A percentile compares a stretch with the other conserved stretches of the same genome.
Conservation (phyloP, 495 filamentous ascomycete genomes). For the Endocarpon pusillum region DNA sequence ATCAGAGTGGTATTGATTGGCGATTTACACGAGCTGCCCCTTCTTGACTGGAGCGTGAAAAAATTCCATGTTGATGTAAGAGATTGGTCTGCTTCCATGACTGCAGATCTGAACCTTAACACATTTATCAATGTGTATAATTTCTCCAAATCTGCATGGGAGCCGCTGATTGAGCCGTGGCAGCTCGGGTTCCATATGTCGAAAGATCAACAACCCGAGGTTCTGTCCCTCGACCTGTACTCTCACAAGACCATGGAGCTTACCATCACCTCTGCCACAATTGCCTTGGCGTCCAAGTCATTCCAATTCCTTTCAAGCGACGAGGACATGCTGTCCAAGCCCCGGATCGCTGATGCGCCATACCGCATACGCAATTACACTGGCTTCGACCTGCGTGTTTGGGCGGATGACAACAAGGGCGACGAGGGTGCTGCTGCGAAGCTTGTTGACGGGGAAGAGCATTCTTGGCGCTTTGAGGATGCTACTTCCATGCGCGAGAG, state of each 20-base stretch:
- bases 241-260: constrained; percentile 83
- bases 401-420: constrained; percentile 51
- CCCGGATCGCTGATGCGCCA: constrained; percentile 76
- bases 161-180: constrained; percentile 93
- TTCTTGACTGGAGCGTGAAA: constrained; percentile 88
- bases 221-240: constrained; percentile 65
- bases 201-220: constrained; percentile 55
- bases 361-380: constrained; percentile 92
- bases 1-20: constrained; percentile 86
- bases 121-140: constrained; percentile 95
- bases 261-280: constrained; percentile 83
- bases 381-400: constrained; percentile 72
- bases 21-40: constrained; percentile 83
- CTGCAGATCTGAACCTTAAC: constrained; percentile 74
- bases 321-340: constrained; percentile 87
- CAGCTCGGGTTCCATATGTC: constrained; percentile 80
- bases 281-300: constrained; percentile 82
- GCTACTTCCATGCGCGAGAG: constrained; percentile 87
- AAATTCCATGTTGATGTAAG: constrained; percentile 65
- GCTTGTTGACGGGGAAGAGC: constrained; percentile 75
- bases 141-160: constrained; percentile 97
- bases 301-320: constrained; percentile 77
- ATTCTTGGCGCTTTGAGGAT: constrained; percentile 91
- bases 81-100: constrained; percentile 81
- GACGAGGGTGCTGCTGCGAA: constrained; percentile 54